phyloP scores from a whole-genome alignment of 345 rosid genomes.

The Boechera retrofracta region DNA sequence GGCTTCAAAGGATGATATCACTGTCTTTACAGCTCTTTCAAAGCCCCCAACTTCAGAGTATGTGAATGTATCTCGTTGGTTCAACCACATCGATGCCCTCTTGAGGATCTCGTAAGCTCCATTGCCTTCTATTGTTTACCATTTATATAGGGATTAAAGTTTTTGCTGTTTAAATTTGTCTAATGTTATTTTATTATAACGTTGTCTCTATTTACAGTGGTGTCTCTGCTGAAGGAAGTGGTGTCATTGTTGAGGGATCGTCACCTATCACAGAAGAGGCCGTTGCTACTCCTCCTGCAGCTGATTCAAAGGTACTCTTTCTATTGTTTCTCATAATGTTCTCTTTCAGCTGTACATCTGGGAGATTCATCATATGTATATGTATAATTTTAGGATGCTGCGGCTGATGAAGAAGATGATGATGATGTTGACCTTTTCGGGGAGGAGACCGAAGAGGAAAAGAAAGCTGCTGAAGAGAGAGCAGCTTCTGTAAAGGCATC shows the following conservation, averaged over 20 bases:
- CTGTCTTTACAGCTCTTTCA: conserved; percentile 62
- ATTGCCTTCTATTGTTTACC: neutral
- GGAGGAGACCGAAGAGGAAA: conserved; percentile 89
- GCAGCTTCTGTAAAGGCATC: conserved; percentile 70
- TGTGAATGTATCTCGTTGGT: conserved; percentile 78
- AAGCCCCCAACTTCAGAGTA: conserved; percentile 65
- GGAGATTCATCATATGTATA: neutral
- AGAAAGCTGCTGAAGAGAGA: conserved; percentile 86
- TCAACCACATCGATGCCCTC: conserved; percentile 80
- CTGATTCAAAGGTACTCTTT: conserved; percentile 66
- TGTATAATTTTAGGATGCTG: conserved; percentile 52
- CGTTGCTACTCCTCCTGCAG: conserved; percentile 75
- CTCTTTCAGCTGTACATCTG: neutral
- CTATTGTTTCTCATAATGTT: neutral
- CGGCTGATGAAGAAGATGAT: conserved; percentile 61
- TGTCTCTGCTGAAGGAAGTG: conserved; percentile 77
- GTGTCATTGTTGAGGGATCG: conserved; percentile 68
- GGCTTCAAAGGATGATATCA: conserved; percentile 91
- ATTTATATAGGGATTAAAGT: neutral
- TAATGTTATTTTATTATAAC: neutral
- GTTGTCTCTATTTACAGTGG: conserved; percentile 51
- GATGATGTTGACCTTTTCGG: conserved; percentile 87
- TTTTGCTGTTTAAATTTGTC: neutral
- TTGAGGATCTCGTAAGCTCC: conserved; percentile 90
- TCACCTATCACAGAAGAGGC: conserved; percentile 55